Evolutionary conservation across 2,329 filamentous ascomycete genomes (phyloP).

Genomic region (Sporothrix curviconia): DNA sequence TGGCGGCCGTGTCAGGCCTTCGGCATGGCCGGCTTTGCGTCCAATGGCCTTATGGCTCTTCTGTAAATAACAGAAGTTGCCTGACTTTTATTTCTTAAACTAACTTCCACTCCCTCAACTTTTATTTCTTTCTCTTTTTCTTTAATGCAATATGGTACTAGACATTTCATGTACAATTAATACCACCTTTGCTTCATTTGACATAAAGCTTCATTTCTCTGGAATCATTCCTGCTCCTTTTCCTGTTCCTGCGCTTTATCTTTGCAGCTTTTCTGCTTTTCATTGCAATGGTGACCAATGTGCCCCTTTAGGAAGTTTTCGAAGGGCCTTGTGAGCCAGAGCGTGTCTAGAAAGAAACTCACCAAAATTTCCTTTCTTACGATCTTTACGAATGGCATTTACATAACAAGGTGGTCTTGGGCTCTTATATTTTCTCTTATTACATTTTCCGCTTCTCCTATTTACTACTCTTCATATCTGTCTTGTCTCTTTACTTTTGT

Average conservation of each 20-base stretch:
- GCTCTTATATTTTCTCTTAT: constrained; percentile 13
- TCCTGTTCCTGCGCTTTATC: not conserved
- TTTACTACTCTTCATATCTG: not conserved
- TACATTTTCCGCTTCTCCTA: not conserved
- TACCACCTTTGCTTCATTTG: constrained; percentile 8
- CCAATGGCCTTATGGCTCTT: constrained; percentile 38
- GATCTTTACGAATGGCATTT: constrained; percentile 44
- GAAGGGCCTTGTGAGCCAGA: not conserved
- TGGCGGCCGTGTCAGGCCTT: constrained; percentile 30
- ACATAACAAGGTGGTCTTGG: constrained; percentile 22
- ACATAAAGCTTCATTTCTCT: not conserved
- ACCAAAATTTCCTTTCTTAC: constrained; percentile 39
- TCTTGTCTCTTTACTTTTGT: not conserved
- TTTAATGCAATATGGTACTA: constrained; percentile 27
- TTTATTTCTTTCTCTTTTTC: constrained; percentile 2
- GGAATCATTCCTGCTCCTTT: not conserved
- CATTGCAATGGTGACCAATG: not conserved
- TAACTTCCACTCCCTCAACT: not conserved
- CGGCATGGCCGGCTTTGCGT: constrained; percentile 38
- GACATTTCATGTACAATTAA: constrained; percentile 14
- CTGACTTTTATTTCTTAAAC: not conserved
- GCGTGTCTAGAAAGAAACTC: constrained; percentile 1
- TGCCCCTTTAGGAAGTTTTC: not conserved
- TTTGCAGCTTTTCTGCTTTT: not conserved
- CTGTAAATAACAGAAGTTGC: constrained; percentile 32